Evolutionary conservation across 805 yeast genomes (phyloP).

Genomic region (Saccharomycopsis selenospora): DNA sequence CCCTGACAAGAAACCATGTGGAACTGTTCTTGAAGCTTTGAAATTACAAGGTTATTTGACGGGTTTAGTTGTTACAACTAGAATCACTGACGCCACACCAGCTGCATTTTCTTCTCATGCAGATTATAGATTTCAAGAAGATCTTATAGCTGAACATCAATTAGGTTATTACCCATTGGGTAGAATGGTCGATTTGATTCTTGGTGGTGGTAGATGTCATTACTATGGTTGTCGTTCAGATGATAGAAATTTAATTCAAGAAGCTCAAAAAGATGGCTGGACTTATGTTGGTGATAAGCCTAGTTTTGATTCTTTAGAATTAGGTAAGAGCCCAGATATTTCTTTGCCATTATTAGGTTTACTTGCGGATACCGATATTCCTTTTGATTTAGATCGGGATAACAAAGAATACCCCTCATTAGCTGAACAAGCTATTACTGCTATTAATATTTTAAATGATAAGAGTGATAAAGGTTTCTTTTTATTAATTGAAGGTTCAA

Average conservation of each 20-base stretch:
- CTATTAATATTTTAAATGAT: constrained; percentile 56
- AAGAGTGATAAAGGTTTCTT: constrained; percentile 84
- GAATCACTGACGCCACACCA: constrained; percentile 93
- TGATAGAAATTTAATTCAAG: constrained; percentile 55
- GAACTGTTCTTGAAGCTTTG: constrained; percentile 82
- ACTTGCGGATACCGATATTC: constrained; percentile 70
- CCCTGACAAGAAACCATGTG: constrained; percentile 65
- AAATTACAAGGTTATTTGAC: constrained; percentile 74
- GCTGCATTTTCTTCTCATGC: constrained; percentile 84
- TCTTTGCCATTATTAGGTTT: constrained; percentile 70
- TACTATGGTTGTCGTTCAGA: constrained; percentile 73
- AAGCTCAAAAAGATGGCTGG: constrained; percentile 59
- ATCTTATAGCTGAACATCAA: constrained; percentile 80
- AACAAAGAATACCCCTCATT: constrained; percentile 56
- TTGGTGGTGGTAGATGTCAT: constrained; percentile 90
- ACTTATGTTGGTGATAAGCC: constrained; percentile 50
- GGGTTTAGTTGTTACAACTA: constrained; percentile 87
- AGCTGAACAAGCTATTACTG: constrained; percentile 70
- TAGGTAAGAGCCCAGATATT: constrained; percentile 52
- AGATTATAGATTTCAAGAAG: constrained; percentile 69
- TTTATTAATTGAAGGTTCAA: constrained; percentile 80
- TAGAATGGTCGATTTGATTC: constrained; percentile 68
- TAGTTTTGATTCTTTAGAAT: constrained; percentile 48
- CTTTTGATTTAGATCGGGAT: constrained; percentile 76
- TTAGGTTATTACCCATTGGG: constrained; percentile 79